Conservation (phyloP, 495 filamentous ascomycete genomes). For the Sabuloglossum arenarium region DNA sequence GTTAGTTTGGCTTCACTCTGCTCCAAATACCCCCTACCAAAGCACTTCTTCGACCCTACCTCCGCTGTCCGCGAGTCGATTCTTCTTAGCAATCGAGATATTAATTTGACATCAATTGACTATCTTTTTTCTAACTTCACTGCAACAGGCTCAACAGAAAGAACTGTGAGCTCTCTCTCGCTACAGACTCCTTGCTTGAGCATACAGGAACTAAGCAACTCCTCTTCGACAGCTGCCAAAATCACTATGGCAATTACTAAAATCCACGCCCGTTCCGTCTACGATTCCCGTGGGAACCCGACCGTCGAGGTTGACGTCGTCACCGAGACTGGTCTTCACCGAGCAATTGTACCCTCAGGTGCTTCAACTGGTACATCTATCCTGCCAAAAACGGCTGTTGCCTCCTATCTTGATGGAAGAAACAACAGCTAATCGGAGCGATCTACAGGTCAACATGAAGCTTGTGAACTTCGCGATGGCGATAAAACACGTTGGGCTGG, state of each 20-base stretch:
- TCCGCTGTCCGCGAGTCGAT: background rate
- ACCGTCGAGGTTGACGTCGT: conserved; percentile 92
- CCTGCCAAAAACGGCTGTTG: background rate
- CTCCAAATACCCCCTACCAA: background rate
- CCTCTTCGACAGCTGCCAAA: background rate
- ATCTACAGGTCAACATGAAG: conserved; percentile 74
- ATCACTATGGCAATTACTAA: conserved; percentile 80
- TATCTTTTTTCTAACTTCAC: background rate
- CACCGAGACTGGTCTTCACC: conserved; percentile 90
- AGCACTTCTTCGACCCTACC: background rate
- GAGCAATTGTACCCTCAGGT: conserved; percentile 95
- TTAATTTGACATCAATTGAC: background rate
- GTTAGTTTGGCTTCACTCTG: background rate
- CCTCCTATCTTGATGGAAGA: background rate
- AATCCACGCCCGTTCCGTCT: conserved; percentile 96
- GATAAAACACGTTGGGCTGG: conserved; percentile 94
- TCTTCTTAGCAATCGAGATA: background rate
- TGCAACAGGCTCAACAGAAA: background rate
- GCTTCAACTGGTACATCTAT: conserved; percentile 70
- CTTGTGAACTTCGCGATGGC: conserved; percentile 94
- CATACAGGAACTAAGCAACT: background rate
- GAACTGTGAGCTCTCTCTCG: background rate
- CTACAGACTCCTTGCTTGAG: background rate
- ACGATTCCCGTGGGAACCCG: conserved; percentile 98
- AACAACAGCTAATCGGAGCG: background rate